Evolutionary conservation across 78 protist species (phyloP), one percentile per base, ranked within the genome.

Genomic region (Capsaspora owczarzaki): DNA sequence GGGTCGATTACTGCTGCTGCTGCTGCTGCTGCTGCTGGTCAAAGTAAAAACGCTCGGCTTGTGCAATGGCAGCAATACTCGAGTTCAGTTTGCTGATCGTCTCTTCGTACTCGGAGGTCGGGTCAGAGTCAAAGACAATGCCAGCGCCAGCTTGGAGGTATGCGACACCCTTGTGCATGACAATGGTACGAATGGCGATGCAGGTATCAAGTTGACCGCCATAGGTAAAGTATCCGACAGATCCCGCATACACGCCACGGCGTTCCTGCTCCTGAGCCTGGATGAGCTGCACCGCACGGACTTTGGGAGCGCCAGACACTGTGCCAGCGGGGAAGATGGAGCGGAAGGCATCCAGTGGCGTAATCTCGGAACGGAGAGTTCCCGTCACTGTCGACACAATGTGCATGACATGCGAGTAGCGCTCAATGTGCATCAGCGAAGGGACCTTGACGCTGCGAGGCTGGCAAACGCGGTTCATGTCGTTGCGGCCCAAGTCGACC

Each of bases 241-340:
- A 60, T 1, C 86, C 88, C 19, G 88, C 88, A 31, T 85, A 85
- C 27, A 85, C 51, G 5, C 76, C 78, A 8, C 88, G 44, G 31
- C 60, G 37, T 72, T 72, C 56, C 43, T 61, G 16, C 63, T 85
- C 88, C 16, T 23, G 33, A 31, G 66, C 75, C 10, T 35, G 22
- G 37, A 85, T 70, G 41, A 85, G 78, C 80, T 85, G 71, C 27
- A 85, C 69, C 43, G 88, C 88, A 38, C 82, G 75, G 61, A 75
- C 61, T 53, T 80, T 78, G 22, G 84, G 83, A 1, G 85, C 84
- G 19, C 87, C 87, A 2, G 80, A 69, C 33, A 86, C 90, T 20
- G 90, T 86, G 29, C 90, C 90, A 2, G 90, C 90, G 25, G 90
- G 90, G 69, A 86, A 82, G n/a, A 86, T 82, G 22, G 90, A 81